Evolutionary conservation across 345 rosid species (phyloP).

Genomic region (Theobroma cacao): DNA sequence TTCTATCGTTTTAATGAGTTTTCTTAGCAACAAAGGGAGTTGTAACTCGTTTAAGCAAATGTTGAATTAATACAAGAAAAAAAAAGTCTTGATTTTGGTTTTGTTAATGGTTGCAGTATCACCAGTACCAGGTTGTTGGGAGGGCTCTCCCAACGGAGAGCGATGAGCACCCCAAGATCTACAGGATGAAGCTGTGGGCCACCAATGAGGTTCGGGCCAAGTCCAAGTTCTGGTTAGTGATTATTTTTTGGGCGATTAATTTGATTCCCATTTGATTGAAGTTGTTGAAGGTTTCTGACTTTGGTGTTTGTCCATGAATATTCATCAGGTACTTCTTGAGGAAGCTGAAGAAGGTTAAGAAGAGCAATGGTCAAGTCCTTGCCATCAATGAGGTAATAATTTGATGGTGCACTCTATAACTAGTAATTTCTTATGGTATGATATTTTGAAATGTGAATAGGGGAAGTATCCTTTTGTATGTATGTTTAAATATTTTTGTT

Average conservation of each 20-base stretch:
- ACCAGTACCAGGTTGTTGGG: constrained; percentile 68
- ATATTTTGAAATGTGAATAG: not conserved
- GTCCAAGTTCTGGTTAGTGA: constrained; percentile 58
- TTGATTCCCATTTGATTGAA: not conserved
- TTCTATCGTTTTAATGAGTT: not conserved
- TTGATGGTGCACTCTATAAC: not conserved
- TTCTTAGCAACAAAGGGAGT: not conserved
- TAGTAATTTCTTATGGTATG: not conserved
- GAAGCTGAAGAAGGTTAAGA: constrained; percentile 45
- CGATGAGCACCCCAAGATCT: constrained; percentile 56
- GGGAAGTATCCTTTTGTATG: not conserved
- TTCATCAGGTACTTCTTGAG: constrained; percentile 40
- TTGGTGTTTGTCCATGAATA: not conserved
- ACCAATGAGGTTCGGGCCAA: constrained; percentile 62
- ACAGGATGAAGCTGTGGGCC: constrained; percentile 63
- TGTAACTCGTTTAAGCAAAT: too few relatives aligned
- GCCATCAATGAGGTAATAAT: constrained; percentile 44
- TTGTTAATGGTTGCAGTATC: constrained; percentile 36
- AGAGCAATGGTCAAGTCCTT: constrained; percentile 49
- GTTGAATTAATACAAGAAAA: too few relatives aligned
- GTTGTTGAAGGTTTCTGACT: not conserved
- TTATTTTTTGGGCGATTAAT: not conserved
- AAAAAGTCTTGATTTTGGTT: not conserved
- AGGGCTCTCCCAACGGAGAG: constrained; percentile 60
- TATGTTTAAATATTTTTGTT: not conserved